Conservation (phyloP, 2,329 filamentous ascomycete species). For the Didymella keratinophila region DNA sequence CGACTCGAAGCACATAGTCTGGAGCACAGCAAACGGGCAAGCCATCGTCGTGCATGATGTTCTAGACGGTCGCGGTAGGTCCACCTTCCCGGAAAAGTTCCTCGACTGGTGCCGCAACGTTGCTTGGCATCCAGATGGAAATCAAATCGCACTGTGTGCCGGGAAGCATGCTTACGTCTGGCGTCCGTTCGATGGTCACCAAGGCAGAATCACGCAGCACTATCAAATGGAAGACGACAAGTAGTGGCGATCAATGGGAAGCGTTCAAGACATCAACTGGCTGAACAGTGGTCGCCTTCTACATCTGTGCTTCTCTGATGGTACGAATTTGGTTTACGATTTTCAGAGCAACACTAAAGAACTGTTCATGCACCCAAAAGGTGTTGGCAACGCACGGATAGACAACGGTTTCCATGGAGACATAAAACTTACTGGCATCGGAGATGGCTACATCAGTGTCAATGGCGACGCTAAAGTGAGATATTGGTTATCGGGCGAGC, state of each 20-base stretch:
- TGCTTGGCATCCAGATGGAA: constrained; percentile 35
- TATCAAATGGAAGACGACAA: constrained; percentile 25
- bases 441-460: constrained; percentile 32
- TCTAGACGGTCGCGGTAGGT: constrained; percentile 23
- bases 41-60: constrained; percentile 32
- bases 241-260: constrained; percentile 8
- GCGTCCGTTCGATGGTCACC: constrained; percentile 29
- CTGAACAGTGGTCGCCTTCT: constrained; percentile 30
- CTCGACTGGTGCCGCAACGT: constrained; percentile 32
- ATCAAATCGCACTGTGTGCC: constrained; percentile 33
- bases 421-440: constrained; percentile 13
- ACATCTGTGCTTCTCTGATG: constrained; percentile 28
- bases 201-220: constrained; percentile 31
- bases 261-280: constrained; percentile 27
- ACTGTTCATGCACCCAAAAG: constrained; percentile 32
- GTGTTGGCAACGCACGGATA: constrained; percentile 16
- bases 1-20: constrained; percentile 36
- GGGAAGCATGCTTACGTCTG: constrained; percentile 34
- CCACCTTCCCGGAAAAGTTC: constrained; percentile 23
- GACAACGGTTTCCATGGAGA: constrained; percentile 27
- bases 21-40: constrained; percentile 29
- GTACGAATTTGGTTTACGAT: constrained; percentile 37
- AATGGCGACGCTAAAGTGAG: constrained; percentile 37
- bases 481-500: constrained; percentile 30
- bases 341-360: constrained; percentile 37